These are phyloP conservation scores for Dissophora globulifera DNA, from an alignment of 192 early-diverging fungal species.

Conservation along the genomic window DNA sequence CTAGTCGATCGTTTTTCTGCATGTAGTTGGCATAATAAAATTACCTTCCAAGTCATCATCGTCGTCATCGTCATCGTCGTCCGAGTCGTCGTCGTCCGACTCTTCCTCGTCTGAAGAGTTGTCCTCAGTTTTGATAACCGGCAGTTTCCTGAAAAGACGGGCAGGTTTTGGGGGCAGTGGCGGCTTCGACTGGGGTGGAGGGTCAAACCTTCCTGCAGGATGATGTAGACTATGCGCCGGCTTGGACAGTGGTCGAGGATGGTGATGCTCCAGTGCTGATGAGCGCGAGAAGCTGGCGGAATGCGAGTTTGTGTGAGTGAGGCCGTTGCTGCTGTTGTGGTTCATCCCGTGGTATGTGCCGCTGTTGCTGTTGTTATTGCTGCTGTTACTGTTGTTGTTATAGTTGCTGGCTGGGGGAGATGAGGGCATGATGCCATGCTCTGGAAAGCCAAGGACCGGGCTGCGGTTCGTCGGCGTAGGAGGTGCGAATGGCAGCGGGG, in stretches of 20 bases:
- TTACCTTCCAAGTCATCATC: constrained; percentile 53
- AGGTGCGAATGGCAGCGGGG: constrained; percentile 21
- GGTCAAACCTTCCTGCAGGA: constrained; percentile 17
- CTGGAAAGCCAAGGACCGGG: constrained; percentile 31
- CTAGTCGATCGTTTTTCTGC: no score
- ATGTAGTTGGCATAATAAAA: constrained; percentile 2
- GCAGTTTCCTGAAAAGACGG: constrained; percentile 41
- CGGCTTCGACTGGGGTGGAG: constrained; percentile 58
- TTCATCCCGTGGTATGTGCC: no score
- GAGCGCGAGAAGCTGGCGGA: neutral
- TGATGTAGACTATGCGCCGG: constrained; percentile 10
- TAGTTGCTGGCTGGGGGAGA: constrained; percentile 11
- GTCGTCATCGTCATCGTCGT: constrained; percentile 50
- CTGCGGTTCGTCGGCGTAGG: constrained; percentile 35
- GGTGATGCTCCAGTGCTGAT: constrained; percentile 10
- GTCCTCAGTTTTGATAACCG: constrained; percentile 36
- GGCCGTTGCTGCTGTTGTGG: no score
- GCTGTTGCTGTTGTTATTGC: no score
- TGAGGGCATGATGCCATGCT: constrained; percentile 23
- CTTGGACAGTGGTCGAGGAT: constrained; percentile 24
- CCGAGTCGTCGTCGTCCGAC: constrained; percentile 48
- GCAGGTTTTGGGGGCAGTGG: constrained; percentile 67
- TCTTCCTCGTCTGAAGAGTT: constrained; percentile 45
- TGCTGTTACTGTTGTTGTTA: neutral
- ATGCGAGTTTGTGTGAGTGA: no score